phyloP scores from a whole-genome alignment of 805 yeast genomes.

The Suhomyces sp. region DNA sequence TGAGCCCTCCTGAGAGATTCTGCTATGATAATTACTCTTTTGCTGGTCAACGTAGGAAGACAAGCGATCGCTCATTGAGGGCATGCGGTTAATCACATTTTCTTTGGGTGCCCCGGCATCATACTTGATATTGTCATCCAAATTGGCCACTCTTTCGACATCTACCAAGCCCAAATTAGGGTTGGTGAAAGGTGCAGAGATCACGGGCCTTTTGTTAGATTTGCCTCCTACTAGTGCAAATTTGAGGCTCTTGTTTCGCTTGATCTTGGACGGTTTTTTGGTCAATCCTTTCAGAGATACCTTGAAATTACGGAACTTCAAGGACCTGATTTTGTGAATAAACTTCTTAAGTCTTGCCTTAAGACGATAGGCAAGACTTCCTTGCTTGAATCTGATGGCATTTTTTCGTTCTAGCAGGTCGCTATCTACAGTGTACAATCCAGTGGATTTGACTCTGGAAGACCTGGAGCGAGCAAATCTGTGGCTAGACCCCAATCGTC shows the following conservation, averaged over 20 bases:
- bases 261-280: conserved; percentile 10
- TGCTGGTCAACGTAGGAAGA: conserved; percentile 27
- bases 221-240: neutral
- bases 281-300: conserved; percentile 20
- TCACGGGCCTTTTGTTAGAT: conserved; percentile 6
- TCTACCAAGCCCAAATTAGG: conserved; percentile 24
- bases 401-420: conserved; percentile 21
- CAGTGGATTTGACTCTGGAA: conserved; percentile 2
- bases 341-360: conserved; percentile 24
- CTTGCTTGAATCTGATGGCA: conserved; percentile 35
- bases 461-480: neutral
- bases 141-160: conserved; percentile 14
- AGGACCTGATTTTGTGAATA: conserved; percentile 18
- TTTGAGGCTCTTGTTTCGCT: neutral
- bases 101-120: conserved; percentile 24
- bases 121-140: conserved; percentile 22
- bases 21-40: conserved; percentile 14
- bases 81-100: conserved; percentile 9
- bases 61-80: conserved; percentile 16
- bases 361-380: conserved; percentile 32
- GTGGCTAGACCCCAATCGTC: neutral
- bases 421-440: neutral
- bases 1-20: conserved; percentile 6
- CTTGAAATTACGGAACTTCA: conserved; percentile 19
- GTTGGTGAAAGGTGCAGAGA: conserved; percentile 33